Evolutionary conservation across 1,284 basidiomycete species (phyloP).

Genomic region (Ganoderma multipileum): DNA sequence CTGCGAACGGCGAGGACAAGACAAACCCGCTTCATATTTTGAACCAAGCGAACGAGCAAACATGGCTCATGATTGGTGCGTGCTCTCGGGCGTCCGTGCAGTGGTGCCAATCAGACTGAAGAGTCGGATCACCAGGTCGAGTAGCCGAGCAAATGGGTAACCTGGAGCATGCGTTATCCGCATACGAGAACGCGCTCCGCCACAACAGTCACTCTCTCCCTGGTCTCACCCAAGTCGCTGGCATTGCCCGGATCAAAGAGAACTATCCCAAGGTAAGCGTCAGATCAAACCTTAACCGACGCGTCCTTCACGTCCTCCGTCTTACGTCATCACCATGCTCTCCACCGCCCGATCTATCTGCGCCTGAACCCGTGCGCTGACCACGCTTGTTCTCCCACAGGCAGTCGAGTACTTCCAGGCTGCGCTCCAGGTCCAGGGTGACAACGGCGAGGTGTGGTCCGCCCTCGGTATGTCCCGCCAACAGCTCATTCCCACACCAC

Average conservation of each 20-base stretch:
- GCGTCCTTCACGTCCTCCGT: slow-evolving; percentile 26
- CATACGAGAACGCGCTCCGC: slow-evolving; percentile 91
- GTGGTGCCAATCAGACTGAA: slow-evolving; percentile 31
- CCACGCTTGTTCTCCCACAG: slow-evolving; percentile 50
- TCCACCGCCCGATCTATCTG: slow-evolving; percentile 29
- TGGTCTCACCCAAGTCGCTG: slow-evolving; percentile 91
- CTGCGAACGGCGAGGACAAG: slow-evolving; percentile 50
- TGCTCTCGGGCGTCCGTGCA: slow-evolving; percentile 33
- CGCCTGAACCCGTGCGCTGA: slow-evolving; percentile 16
- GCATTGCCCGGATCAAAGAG: slow-evolving; percentile 88
- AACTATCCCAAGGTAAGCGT: slow-evolving; percentile 80
- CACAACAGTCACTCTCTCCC: slow-evolving; percentile 90
- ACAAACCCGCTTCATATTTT: slow-evolving; percentile 73
- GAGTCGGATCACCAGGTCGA: slow-evolving; percentile 61
- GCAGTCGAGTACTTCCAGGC: slow-evolving; percentile 96
- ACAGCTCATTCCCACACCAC: slow-evolving; percentile 30
- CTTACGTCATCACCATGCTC: slow-evolving; percentile 24
- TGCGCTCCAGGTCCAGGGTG: slow-evolving; percentile 86
- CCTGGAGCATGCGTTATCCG: slow-evolving; percentile 86
- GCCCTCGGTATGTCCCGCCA: slow-evolving; percentile 71
- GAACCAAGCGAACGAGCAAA: slow-evolving; percentile 87
- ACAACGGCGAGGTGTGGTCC: slow-evolving; percentile 95
- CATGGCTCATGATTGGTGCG: slow-evolving; percentile 89
- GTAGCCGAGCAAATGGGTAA: slow-evolving; percentile 93
- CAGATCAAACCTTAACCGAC: slow-evolving; percentile 21